A percentile compares a stretch with the other conserved stretches of the same genome.
Conservation (phyloP, 371 early-diverging fungal species). For the Sporodiniella umbellata region DNA sequence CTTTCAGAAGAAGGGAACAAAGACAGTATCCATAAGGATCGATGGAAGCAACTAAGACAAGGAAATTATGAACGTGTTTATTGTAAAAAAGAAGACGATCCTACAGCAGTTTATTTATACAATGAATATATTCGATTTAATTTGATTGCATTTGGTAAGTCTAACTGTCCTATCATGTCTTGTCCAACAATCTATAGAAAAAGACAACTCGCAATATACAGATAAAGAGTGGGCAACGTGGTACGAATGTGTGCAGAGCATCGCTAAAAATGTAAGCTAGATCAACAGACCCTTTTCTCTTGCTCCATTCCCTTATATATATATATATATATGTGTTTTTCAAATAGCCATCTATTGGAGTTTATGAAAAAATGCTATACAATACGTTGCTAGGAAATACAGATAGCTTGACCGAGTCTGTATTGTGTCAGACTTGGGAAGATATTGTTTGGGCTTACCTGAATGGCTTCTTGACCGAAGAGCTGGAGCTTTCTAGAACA, state of each 20-base stretch:
- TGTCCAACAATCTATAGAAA: neutral
- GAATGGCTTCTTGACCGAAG: constrained; percentile 15
- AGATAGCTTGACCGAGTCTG: constrained; percentile 3
- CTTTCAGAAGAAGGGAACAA: neutral
- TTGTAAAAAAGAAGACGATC: neutral
- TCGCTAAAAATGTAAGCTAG: neutral
- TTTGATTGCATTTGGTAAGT: neutral
- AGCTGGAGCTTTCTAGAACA: too few species aligned
- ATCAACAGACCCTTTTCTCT: too few species aligned
- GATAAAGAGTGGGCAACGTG: neutral
- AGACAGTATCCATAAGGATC: neutral
- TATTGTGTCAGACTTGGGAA: constrained; percentile 33
- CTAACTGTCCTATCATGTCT: too few species aligned
- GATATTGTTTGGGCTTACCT: constrained; percentile 35
- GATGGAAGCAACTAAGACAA: neutral
- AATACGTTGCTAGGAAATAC: neutral
- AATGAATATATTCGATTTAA: constrained; percentile 2
- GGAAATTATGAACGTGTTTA: neutral
- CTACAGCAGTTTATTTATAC: neutral
- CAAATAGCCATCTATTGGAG: neutral
- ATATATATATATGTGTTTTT: neutral
- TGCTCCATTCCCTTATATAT: neutral
- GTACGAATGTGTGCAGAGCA: neutral
- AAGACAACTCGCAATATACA: neutral
- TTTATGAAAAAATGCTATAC: constrained; percentile 6